Evolutionary conservation across 495 filamentous ascomycete species (phyloP), one percentile per base, ranked within the genome.

Genomic region (Tuber magnatum): DNA sequence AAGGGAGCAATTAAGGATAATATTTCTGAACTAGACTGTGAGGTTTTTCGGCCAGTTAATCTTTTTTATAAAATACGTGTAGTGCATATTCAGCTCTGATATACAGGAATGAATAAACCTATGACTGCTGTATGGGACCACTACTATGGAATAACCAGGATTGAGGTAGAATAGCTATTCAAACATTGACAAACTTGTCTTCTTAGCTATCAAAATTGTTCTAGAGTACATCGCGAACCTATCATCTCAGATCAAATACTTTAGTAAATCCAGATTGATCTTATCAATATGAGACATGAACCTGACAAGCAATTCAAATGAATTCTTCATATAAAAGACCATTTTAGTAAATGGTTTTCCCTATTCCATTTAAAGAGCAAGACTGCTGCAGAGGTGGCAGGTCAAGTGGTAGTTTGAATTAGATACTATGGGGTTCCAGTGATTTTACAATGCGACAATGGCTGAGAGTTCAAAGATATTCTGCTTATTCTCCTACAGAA

Each of bases 271-370:
- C 9, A 28, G 3, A 56, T 56, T 28, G 51, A 56, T 28, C 35
- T 65, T 8, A 35, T 68, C 3, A 32, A 43, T 8, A n/a, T 73
- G 24, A 6, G 35, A 3, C 24, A 73, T 73, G 72, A 73, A 32
- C 51, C 35, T 1, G 48, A 68, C 18, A 1, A 32, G 9, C 35
- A 61, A 39, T 73, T 35, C 35, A 73, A 73, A 12, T 28, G 35
- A 44, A 72, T 18, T 73, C n/a, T 77, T 79, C 10, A 85, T 79
- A 69, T 81, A 41, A 35, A 78, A 51, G 76, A 78, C 42, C 44
- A 78, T 46, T 79, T 78, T 28, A 71, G 61, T n/a, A 76, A 80
- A 71, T 70, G n/a, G 56, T 69, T 16, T 8, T 76, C 41, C 12
- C n/a, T 56, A 69, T 61, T 73, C 8, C 24, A 39, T 38, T 38